Evolutionary conservation across 1,284 basidiomycete species (phyloP).

Genomic region (Pascua guehoae): DNA sequence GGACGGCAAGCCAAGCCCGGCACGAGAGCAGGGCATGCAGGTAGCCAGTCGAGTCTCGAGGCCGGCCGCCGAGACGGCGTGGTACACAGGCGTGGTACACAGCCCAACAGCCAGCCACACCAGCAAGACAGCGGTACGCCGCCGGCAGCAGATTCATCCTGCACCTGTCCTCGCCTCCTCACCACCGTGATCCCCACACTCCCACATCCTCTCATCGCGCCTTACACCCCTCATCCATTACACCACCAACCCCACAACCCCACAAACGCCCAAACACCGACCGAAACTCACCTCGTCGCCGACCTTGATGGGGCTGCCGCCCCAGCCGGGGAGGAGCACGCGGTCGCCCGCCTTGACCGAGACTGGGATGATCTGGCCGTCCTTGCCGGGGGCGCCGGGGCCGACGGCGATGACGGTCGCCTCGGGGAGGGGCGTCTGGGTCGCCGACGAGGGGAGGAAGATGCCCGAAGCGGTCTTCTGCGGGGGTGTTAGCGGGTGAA

Average conservation of each 20-base stretch:
- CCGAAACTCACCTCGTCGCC: slow-evolving; percentile 78
- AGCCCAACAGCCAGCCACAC: too few relatives aligned
- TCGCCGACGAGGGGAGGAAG: slow-evolving; percentile 86
- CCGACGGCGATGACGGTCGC: slow-evolving; percentile 95
- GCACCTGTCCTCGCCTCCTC: background rate
- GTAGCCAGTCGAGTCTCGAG: too few relatives aligned
- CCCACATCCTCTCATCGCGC: background rate
- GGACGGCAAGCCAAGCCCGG: too few relatives aligned
- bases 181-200: too few relatives aligned
- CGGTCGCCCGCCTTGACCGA: slow-evolving; percentile 84
- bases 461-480: slow-evolving; percentile 93
- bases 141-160: background rate
- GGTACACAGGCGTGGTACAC: too few relatives aligned
- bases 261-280: background rate
- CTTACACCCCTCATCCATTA: background rate
- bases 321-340: slow-evolving; percentile 92
- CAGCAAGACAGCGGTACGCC: background rate
- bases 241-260: background rate
- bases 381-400: slow-evolving; percentile 83
- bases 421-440: slow-evolving; percentile 80
- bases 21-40: too few relatives aligned
- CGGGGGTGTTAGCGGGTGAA: slow-evolving; percentile 2
- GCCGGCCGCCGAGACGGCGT: too few relatives aligned
- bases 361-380: slow-evolving; percentile 73
- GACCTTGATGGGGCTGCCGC: slow-evolving; percentile 91